phyloP scores from a whole-genome alignment of 2,329 filamentous ascomycete genomes.

The Aspergillus sp. region DNA sequence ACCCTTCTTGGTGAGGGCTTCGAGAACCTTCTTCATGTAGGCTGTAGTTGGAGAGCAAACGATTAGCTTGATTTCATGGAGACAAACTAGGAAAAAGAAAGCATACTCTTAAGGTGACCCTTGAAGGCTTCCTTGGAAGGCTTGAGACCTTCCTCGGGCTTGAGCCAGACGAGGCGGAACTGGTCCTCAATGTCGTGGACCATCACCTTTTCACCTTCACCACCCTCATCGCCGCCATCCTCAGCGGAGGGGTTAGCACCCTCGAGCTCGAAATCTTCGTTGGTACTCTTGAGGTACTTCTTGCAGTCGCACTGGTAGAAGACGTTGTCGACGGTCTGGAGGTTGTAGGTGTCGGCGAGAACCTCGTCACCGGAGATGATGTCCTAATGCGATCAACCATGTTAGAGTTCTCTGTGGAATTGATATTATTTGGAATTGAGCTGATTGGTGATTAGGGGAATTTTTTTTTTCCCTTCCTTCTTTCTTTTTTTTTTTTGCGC shows the following conservation, averaged over 20 bases:
- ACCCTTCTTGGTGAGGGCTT: conserved; percentile 62
- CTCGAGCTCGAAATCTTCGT: conserved; percentile 61
- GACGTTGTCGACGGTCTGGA: conserved; percentile 75
- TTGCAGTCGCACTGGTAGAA: conserved; percentile 89
- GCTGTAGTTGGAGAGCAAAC: conserved; percentile 44
- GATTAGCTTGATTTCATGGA: background rate
- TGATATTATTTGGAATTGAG: background rate
- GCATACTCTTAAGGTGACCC: conserved; percentile 77
- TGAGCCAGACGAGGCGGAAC: conserved; percentile 75
- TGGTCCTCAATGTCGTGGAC: conserved; percentile 94
- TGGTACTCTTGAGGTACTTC: conserved; percentile 76
- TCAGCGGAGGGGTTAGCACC: conserved; percentile 98
- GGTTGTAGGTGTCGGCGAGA: conserved; percentile 89
- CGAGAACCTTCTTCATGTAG: conserved; percentile 91
- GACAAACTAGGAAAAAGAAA: background rate
- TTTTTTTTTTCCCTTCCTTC: background rate
- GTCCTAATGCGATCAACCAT: conserved; percentile 61
- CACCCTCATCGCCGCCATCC: conserved; percentile 70
- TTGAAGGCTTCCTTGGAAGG: conserved; percentile 82
- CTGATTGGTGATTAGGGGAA: background rate
- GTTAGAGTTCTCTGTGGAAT: conserved; percentile 7
- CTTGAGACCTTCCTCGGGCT: conserved; percentile 43
- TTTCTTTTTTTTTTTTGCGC: conserved; percentile 1
- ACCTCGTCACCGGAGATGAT: conserved; percentile 88
- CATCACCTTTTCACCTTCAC: conserved; percentile 63